Evolutionary conservation across 306 rosid species (phyloP).

Genomic region (Mucuna pruriens): DNA sequence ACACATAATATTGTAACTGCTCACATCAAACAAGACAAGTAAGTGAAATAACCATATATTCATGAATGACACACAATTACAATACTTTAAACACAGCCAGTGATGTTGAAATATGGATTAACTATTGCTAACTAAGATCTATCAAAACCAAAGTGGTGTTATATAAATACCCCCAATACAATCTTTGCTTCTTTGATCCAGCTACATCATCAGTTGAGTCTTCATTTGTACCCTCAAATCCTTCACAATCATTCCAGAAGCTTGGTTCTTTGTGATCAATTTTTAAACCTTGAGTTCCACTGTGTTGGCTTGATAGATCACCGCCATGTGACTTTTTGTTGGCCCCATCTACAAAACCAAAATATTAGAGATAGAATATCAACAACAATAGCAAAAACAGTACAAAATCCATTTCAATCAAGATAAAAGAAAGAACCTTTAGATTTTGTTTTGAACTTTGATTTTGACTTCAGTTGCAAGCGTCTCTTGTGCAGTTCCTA

Average conservation of each 20-base stretch:
- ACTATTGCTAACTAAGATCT: background rate
- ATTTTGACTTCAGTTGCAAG: constrained; percentile 68
- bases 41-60: background rate
- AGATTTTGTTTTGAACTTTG: constrained; percentile 53
- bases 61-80: background rate
- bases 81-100: background rate
- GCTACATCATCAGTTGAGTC: constrained; percentile 37
- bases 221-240: constrained; percentile 21
- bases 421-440: constrained; percentile 50
- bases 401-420: background rate
- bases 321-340: constrained; percentile 40
- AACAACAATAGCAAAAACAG: background rate
- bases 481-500: constrained; percentile 82
- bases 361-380: background rate
- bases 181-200: constrained; percentile 59
- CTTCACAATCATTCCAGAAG: constrained; percentile 26
- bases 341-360: constrained; percentile 37
- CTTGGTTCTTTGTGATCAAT: constrained; percentile 36
- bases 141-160: constrained; percentile 14
- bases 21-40: background rate
- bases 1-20: background rate
- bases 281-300: constrained; percentile 40
- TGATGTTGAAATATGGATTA: background rate
- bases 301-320: constrained; percentile 13
- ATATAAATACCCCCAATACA: constrained; percentile 79